Conservation (phyloP, 1,139 yeast species). For the Sugiyamaella xylanicola region DNA sequence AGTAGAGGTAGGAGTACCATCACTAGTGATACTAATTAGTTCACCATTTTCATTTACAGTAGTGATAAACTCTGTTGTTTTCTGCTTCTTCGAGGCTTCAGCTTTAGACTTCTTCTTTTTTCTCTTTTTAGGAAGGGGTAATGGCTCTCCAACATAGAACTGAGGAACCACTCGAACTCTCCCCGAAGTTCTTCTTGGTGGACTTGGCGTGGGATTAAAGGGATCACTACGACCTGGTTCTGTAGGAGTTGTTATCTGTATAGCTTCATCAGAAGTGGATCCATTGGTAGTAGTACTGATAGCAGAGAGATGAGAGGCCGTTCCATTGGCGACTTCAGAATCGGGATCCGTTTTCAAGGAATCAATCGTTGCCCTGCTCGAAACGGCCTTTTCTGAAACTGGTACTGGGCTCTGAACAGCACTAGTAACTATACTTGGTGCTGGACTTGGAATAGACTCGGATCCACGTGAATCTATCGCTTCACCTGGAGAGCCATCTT, state of each 20-base stretch:
- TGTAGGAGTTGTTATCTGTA: not conserved
- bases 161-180: constrained; percentile 31
- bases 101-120: constrained; percentile 18
- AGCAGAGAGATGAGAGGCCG: not conserved
- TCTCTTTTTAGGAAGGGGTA: constrained; percentile 23
- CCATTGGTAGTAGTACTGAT: not conserved
- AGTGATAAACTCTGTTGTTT: not conserved
- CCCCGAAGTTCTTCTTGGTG: constrained; percentile 28
- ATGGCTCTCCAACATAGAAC: constrained; percentile 30
- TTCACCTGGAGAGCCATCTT: not conserved
- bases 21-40: constrained; percentile 11
- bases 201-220: constrained; percentile 16
- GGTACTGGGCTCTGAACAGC: not conserved
- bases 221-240: constrained; percentile 17
- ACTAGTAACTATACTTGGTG: constrained; percentile 1
- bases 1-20: constrained; percentile 5
- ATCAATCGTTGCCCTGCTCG: not conserved
- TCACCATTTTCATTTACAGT: constrained; percentile 1
- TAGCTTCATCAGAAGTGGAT: not conserved
- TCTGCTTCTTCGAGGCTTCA: not conserved
- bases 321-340: not conserved
- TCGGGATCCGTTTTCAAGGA: not conserved
- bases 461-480: not conserved
- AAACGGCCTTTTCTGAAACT: not conserved
- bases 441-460: constrained; percentile 8